phyloP scores from a whole-genome alignment of 768 basidiomycete genomes.

The Dentipellis sp. region DNA sequence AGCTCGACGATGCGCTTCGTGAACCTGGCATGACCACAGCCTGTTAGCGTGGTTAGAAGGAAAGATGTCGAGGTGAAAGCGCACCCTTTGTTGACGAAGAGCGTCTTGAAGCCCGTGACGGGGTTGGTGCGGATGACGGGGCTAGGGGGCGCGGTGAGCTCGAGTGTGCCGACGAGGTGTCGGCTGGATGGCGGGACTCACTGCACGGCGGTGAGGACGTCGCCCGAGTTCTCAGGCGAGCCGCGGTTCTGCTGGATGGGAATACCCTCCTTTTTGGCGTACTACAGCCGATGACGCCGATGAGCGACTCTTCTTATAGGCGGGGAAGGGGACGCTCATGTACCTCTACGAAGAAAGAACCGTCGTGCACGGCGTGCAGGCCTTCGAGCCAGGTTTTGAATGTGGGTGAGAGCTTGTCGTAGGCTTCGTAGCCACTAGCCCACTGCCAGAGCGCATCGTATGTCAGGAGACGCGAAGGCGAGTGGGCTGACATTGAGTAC shows the following conservation, averaged over 20 bases:
- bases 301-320: neutral
- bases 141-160: neutral
- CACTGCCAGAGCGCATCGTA: neutral
- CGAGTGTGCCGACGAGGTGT: slow-evolving; percentile 26
- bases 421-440: slow-evolving; percentile 45
- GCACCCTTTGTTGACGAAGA: slow-evolving; percentile 69
- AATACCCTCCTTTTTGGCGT: slow-evolving; percentile 21
- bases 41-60: neutral
- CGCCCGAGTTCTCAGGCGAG: slow-evolving; percentile 42
- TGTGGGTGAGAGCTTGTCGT: slow-evolving; percentile 51
- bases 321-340: slow-evolving; percentile 14
- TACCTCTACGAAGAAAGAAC: slow-evolving; percentile 31
- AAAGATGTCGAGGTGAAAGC: neutral
- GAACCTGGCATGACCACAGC: slow-evolving; percentile 41
- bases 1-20: slow-evolving; percentile 70
- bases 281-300: slow-evolving; percentile 9
- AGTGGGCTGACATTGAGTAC: no score
- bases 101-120: slow-evolving; percentile 77
- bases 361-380: slow-evolving; percentile 46
- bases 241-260: slow-evolving; percentile 36
- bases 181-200: slow-evolving; percentile 26
- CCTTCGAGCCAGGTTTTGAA: slow-evolving; percentile 47
- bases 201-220: slow-evolving; percentile 41
- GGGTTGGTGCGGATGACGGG: slow-evolving; percentile 82
- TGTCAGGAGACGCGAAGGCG: slow-evolving; percentile 15